phyloP scores from a whole-genome alignment of 139 green algal species.

The Chlorella sorokiniana region DNA sequence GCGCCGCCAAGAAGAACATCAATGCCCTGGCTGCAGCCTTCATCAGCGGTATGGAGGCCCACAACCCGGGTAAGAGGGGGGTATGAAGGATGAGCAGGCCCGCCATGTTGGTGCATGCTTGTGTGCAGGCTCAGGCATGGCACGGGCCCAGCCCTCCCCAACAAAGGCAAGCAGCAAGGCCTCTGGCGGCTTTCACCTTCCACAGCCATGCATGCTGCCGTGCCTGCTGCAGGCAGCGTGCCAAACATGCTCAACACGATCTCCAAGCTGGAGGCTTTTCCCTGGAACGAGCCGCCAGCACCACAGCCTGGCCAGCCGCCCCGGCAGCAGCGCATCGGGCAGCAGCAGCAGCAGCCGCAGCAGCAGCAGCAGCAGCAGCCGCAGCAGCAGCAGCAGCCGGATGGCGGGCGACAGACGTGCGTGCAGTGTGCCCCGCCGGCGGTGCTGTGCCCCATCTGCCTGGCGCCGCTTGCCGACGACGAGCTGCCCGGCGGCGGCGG shows the following conservation, averaged over 20 bases:
- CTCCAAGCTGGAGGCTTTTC: conserved; percentile 25
- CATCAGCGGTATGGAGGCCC: conserved; percentile 14
- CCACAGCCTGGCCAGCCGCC: background rate
- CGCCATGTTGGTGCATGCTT: no score
- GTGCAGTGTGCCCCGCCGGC: background rate
- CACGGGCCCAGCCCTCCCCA: no score
- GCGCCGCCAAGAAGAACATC: conserved; percentile 21
- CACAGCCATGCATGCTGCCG: background rate
- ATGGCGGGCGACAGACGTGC: no score
- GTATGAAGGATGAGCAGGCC: no score
- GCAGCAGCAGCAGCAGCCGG: background rate
- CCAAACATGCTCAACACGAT: conserved; percentile 42
- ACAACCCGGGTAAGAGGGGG: conserved; percentile 30
- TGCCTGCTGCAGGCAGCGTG: conserved; percentile 8
- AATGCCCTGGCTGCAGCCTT: conserved; percentile 36
- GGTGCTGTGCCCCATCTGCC: conserved; percentile 38
- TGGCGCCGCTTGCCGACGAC: conserved; percentile 29
- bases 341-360: conserved; percentile 5
- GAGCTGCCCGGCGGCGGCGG: conserved; percentile 12
- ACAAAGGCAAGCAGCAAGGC: background rate
- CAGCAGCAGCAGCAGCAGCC: background rate
- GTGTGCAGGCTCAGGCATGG: no score
- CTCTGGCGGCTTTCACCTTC: background rate
- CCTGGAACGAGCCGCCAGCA: conserved; percentile 19
- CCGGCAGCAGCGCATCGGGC: background rate